Base-by-base conservation (phyloP, 257 asterid species). In the Solanum paucissectum region DNA sequence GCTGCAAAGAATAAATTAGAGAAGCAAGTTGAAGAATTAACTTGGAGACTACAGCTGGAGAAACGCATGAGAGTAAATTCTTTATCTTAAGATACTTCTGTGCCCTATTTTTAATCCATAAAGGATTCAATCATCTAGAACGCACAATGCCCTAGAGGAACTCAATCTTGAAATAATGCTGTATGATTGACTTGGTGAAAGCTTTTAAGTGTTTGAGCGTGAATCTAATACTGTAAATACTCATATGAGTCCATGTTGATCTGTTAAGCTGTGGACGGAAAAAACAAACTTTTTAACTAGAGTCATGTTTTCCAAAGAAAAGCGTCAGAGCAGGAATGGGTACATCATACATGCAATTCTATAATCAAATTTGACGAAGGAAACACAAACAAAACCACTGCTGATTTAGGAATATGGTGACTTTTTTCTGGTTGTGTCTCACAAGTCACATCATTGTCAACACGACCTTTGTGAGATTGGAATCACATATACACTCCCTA, bases 21-120 rank as follows among this genome's bases (percentile, higher is more conserved):
- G 71, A 88, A 88, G 73, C 74, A 88, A 52, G 89, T 88, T 52
- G 87, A 88, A 60, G 89, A 88, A 60, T 60, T 88, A 46, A 72
- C 87, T 69, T 58, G 37, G 83, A 77, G 62, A 88, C 71, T 88
- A 36, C 64, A 83, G 40, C 52, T 71, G 64, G 89, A 88, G 89
- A 88, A 88, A 84, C 87, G 87, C 62, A 83, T 71, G 85, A 88
- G 87, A 87, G 89, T 88, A 40, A 75, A 12, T 76, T 76, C 58
- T 75, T n/a, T 40, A n/a, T 76, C 60, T 27, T 62, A 18, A 49
- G 52, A 25, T 84, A 29, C 49, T 36, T 25, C 55, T 62, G 77
- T 74, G 23, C n/a, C 55, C 44, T 64, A 84, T 68, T 84, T 34
- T 38, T 75, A 29, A 38, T 38, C 7, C 34, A 75, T 75, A 75